Evolutionary conservation across 768 basidiomycete species (phyloP).

Genomic region (Trametes cingulata): DNA sequence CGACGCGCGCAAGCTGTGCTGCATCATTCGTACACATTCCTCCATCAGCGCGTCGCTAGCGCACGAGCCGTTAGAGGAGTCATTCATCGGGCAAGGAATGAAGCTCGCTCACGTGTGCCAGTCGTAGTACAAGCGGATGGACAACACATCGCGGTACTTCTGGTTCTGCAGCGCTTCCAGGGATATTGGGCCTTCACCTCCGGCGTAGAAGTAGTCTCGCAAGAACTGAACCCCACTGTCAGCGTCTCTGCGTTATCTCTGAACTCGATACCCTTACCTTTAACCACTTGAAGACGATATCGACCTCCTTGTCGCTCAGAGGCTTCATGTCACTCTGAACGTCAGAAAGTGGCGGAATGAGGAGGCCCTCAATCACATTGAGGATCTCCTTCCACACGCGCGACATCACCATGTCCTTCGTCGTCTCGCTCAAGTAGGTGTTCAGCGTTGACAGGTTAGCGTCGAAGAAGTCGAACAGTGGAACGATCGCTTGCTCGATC

Average conservation of each 20-base stretch:
- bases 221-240: constrained; percentile 61
- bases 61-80: background rate
- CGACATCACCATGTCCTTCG: constrained; percentile 90
- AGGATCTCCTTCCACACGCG: constrained; percentile 97
- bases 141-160: constrained; percentile 90
- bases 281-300: constrained; percentile 98
- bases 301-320: constrained; percentile 92
- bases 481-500: constrained; percentile 88
- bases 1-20: constrained; percentile 73
- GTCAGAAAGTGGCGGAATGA: constrained; percentile 90
- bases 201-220: constrained; percentile 92
- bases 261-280: constrained; percentile 53
- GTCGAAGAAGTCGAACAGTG: constrained; percentile 96
- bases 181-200: constrained; percentile 88
- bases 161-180: constrained; percentile 87
- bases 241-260: background rate
- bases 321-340: constrained; percentile 87
- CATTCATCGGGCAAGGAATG: background rate
- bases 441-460: constrained; percentile 90
- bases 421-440: constrained; percentile 78
- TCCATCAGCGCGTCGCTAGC: constrained; percentile 82
- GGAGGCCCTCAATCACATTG: constrained; percentile 77
- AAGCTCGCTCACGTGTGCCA: constrained; percentile 75
- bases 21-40: constrained; percentile 95
- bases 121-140: constrained; percentile 93